Conservation (phyloP, 2,329 filamentous ascomycete species). For the Zopfia rhizophila region DNA sequence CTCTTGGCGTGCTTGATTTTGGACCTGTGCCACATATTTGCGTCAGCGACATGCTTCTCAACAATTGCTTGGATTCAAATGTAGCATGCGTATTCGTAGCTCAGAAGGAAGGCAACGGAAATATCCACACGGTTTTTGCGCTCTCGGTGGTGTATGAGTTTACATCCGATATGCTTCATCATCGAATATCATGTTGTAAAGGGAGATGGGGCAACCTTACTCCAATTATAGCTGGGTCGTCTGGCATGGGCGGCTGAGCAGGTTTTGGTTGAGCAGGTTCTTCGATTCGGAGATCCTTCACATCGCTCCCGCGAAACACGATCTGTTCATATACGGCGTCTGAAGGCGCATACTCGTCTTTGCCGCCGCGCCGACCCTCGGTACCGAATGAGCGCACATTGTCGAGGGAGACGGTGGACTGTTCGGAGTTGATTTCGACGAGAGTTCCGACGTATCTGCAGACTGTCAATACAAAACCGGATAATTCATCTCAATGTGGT, state of each 20-base stretch:
- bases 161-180: constrained; percentile 99
- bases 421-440: constrained; percentile 97
- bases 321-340: constrained; percentile 98
- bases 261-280: constrained; percentile 78
- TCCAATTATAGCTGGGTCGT: constrained; percentile 95
- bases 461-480: constrained; percentile 15
- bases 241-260: constrained; percentile 80
- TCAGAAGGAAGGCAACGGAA: constrained; percentile 99
- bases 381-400: constrained; percentile 96
- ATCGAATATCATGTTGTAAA: constrained; percentile 61
- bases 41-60: constrained; percentile 32
- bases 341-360: constrained; percentile 84
- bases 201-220: constrained; percentile 71
- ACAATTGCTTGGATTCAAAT: constrained; percentile 20
- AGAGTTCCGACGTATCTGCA: constrained; percentile 91
- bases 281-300: constrained; percentile 96
- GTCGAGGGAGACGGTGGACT: constrained; percentile 95
- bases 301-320: constrained; percentile 96
- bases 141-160: constrained; percentile 87
- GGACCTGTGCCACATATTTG: constrained; percentile 28
- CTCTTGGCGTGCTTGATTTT: constrained; percentile 26
- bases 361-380: constrained; percentile 84
- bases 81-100: constrained; percentile 41
- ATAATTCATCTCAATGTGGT: constrained; percentile 27
- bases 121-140: constrained; percentile 96